Base-by-base conservation (phyloP, 2,329 filamentous ascomycete genomes). In the Dichotomopilus funicola region DNA sequence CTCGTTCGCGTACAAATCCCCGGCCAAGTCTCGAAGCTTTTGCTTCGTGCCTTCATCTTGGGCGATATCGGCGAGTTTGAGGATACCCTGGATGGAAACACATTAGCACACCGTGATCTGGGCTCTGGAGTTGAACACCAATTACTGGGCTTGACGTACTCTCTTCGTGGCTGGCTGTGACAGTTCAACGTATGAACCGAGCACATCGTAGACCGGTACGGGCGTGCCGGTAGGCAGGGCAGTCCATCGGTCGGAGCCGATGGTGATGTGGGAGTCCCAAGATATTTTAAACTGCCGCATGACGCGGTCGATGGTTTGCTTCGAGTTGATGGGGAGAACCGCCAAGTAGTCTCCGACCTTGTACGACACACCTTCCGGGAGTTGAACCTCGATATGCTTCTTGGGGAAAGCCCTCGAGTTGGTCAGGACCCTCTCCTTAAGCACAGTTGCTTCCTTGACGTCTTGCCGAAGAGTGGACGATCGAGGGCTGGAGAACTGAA, bases 311-410 rank as follows among this genome's bases (percentile, higher is more conserved):
- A 91, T 79, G 8, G 75, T 82, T 35, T 77, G 71, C 46, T 76
- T 75, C 1, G 83, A 82, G 66, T 92, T 92, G 35, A 88, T 71
- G 0, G 88, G 88, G 1, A 91, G 73, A 2, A 91, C 75, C 0
- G 86, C 85, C 0, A 92, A 77, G 66, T 94, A 92, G 65, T 92
- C 88, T 11, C 88, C 89, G 1, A 85, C 80, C 41, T 79, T 77
- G 70, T 91, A 92, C 0, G 76, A 78, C 74, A 82, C 76, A 50
- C 78, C 80, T 0, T 75, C 78, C 0, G 88, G 88, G 1, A 92
- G 75, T 57, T 82, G 79, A 37, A 91, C 81, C 59, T 83, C 82
- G 19, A 89, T 78, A 59, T 86, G 78, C 31, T 80, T 79, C 73
- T 89, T 90, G 40, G 54, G 52, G 5, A 49, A 53, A 38, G 52